These are phyloP conservation scores for Neurospora sp. DNA, from an alignment of 495 filamentous ascomycete genomes.

Conservation along the genomic window DNA sequence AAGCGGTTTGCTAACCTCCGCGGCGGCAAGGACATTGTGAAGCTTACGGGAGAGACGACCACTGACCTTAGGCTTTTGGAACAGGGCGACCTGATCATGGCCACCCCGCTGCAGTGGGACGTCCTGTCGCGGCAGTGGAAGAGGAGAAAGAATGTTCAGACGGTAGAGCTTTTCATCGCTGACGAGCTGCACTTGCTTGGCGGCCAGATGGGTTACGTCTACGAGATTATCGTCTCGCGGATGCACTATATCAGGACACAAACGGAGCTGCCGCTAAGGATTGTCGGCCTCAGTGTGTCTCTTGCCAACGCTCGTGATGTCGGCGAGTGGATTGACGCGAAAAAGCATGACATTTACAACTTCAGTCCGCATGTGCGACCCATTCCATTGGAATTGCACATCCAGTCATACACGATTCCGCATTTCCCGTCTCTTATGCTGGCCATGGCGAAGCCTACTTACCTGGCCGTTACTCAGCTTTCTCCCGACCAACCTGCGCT, in stretches of 20 bases:
- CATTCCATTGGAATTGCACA: conserved; percentile 82
- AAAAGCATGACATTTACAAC: conserved; percentile 96
- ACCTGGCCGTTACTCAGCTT: conserved; percentile 72
- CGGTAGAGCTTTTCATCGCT: conserved; percentile 83
- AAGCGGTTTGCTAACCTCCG: conserved; percentile 58
- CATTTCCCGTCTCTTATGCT: conserved; percentile 98
- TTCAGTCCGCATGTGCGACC: conserved; percentile 88
- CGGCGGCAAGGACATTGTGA: conserved; percentile 86
- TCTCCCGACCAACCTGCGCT: conserved; percentile 83
- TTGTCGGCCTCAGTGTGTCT: conserved; percentile 85
- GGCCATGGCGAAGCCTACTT: conserved; percentile 92
- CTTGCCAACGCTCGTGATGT: conserved; percentile 88
- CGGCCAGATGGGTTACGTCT: conserved; percentile 78
- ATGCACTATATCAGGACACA: conserved; percentile 96
- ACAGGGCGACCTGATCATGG: conserved; percentile 80
- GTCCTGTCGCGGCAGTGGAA: conserved; percentile 93
- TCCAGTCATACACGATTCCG: conserved; percentile 91
- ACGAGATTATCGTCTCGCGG: conserved; percentile 90
- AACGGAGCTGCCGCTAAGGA: conserved; percentile 71
- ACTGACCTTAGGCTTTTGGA: conserved; percentile 86
- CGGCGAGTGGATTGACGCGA: conserved; percentile 98
- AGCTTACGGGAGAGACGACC: conserved; percentile 88
- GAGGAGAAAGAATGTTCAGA: conserved; percentile 86
- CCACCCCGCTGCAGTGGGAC: conserved; percentile 92
- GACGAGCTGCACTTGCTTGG: conserved; percentile 97